Base-by-base conservation (phyloP, 108 stramenopile genomes). In the Bacterosira constricta region DNA sequence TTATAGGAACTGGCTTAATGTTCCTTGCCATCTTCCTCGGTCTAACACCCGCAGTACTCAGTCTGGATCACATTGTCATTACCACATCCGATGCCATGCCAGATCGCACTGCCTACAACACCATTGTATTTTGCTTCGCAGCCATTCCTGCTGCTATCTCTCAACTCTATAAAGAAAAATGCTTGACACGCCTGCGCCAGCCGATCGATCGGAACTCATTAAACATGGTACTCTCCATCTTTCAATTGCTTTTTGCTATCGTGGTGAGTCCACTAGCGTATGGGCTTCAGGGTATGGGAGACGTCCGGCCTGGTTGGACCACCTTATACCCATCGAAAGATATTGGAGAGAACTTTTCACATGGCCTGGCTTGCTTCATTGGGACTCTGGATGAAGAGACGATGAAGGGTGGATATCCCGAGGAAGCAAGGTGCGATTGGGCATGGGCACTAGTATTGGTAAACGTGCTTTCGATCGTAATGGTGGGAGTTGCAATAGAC, bases 91-190 rank as follows among this genome's bases (percentile, higher is more conserved):
- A 88, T 49, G 73, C 73, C 4, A 86, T 90, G 32, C 88, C 89
- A 8, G 46, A 86, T 25, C 75, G 81, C 30, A 90, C 87, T 12
- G 89, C 90, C 10, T 89, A 75, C 70, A 90, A 91, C 65, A 90
- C 92, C 18, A 72, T 91, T 18, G 65, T 90, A n/a, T 91, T 86
- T 65, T 80, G 87, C 27, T 53, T 82, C 1, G 79, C 75, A 31
- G 82, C 85, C 49, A 75, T 94, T 30, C 89, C 90, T 11, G 87
- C 87, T 17, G 89, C 89, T 17, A 82, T 87, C 32, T 89, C 90
- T 39, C 90, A 91, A 64, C 72, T 92, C 20, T 92, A 92, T 83
- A 94, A 94, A 59, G 93, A 94, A 49, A 85, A 88, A 17, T 72
- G 85, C 10, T 78, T 94, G 44, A 77, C 85, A 23, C 76, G 80